Base-by-base conservation (phyloP, 2,329 filamentous ascomycete genomes). In the Sphaerulina populicola region DNA sequence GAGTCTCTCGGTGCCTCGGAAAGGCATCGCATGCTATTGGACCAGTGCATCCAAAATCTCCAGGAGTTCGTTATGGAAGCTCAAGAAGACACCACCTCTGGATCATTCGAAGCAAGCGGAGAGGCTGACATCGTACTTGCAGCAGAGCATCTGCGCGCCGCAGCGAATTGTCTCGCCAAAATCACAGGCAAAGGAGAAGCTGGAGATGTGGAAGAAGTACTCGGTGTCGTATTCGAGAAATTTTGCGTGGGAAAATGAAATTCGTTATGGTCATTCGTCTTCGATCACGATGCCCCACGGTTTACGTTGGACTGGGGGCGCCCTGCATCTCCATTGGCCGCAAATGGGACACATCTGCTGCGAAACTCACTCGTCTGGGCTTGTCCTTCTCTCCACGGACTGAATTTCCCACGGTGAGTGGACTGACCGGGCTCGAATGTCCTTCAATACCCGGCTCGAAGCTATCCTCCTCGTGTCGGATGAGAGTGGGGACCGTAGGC, bases 151-250 rank as follows among this genome's bases (percentile, higher is more conserved):
- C 74, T 98, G 49, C 83, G 93, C 39, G 81, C 80, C 58, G 90
- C 89, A 10, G 89, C 88, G 0, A 80, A 83, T 47, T 83, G 81
- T 56, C 74, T 96, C n/a, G 85, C 88, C 1, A 81, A 82, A 51
- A 94, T 97, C 61, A 97, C 89, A 1, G 93, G 93, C 0, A 81
- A 81, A 49, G 90, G 89, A 0, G 87, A 89, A 61, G 80, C 79
- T 37, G 87, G 89, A 2, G 91, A 97, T 68, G 88, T 97, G 12
- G 91, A 98, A 67, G 93, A 97, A 65, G 88, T 98, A 6, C 72
- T 98, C 40, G 93, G 93, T 0, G 90, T 98, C 18, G 90, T 98
- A 3, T 98, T 98, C 72, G 91, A 97, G 69, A 97, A 94, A 87
- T 72, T 72, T 52, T 71, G 69, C 50, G 69, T 71, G 3, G 69